Evolutionary conservation across 805 yeast genomes (phyloP), one percentile per base, ranked within the genome.

Genomic region (Wickerhamiella vanderwaltii): DNA sequence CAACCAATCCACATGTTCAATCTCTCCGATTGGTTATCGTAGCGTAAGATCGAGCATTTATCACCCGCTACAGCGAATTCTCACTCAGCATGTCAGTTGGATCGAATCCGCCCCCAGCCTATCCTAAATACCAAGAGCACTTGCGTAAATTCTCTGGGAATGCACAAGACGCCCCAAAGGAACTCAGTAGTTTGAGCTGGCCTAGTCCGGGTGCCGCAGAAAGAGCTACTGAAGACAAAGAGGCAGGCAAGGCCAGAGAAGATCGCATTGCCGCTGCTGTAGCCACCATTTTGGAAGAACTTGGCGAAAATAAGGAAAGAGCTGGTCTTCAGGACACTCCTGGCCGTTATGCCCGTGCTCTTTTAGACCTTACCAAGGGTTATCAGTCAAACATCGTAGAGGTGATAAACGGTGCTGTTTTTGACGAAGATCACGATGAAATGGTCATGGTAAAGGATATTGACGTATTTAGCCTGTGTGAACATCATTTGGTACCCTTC

Each of bases 371-470:
- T 68, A 91, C 99, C 16, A 84, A 85, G 58, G 99, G 99, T 17
- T 91, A 91, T 57, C 95, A 88, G 62, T 94, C 87, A 51, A 87
- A 86, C 59, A 80, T 91, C 46, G 71, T 83, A 48, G 94, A 84
- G 56, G 95, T 86, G 20, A 81, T 91, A 55, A 88, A 91, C 54
- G 71, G 87, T 46, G 98, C 98, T 0, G 94, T 91, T 5, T 91
- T 91, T 53, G 96, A 91, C 59, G 97, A 91, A 59, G 94, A 91
- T 58, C 98, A 91, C 58, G 97, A 91, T 60, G 99, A 91, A 58
- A 91, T 91, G 97, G 97, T 91, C 36, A 87, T 91, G 49, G 98
- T 91, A 19, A 73, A 88, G 56, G 96, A 91, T 61, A 91, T 91
- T 44, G 95, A 85, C 52, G 74, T 91, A 41, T 82, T 78, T 59